These are phyloP conservation scores for Tremella fuciformis DNA, from an alignment of 768 basidiomycete genomes.

Conservation along the genomic window DNA sequence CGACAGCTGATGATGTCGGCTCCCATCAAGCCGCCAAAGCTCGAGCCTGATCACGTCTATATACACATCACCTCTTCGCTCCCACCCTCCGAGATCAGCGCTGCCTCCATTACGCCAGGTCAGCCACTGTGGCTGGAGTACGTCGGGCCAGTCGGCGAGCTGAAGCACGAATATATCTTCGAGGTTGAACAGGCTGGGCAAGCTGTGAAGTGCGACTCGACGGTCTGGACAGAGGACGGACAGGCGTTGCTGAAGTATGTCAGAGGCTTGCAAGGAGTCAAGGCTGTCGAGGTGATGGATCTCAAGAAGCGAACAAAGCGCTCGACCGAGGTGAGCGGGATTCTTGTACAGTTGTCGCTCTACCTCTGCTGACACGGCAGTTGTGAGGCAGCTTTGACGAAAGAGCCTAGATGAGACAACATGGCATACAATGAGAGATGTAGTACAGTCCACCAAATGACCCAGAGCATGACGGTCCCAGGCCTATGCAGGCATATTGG, in stretches of 20 bases:
- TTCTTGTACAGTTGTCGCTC: neutral
- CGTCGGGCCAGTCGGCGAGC: conserved; percentile 40
- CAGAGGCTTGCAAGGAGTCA: conserved; percentile 29
- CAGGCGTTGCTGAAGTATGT: conserved; percentile 8
- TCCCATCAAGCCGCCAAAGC: conserved; percentile 24
- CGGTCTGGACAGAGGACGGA: neutral
- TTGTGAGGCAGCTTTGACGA: neutral
- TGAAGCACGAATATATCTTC: conserved; percentile 41
- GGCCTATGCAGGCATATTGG: conserved; percentile 21
- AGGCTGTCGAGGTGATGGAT: conserved; percentile 34
- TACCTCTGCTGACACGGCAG: neutral
- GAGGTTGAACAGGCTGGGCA: conserved; percentile 15
- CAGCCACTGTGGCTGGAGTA: conserved; percentile 17
- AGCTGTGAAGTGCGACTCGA: conserved; percentile 20
- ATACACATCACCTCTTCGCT: conserved; percentile 34
- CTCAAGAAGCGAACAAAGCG: conserved; percentile 38
- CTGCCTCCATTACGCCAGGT: neutral
- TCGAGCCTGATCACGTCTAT: conserved; percentile 31
- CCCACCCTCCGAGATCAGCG: conserved; percentile 10
- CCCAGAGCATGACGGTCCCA: neutral
- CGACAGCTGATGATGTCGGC: too few species aligned
- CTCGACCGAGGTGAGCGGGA: neutral
- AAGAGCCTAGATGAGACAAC: neutral
- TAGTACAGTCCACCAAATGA: neutral
- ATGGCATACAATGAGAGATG: neutral